Conservation (phyloP, 73 alveolate genomes). For the Uronychia setigera region DNA sequence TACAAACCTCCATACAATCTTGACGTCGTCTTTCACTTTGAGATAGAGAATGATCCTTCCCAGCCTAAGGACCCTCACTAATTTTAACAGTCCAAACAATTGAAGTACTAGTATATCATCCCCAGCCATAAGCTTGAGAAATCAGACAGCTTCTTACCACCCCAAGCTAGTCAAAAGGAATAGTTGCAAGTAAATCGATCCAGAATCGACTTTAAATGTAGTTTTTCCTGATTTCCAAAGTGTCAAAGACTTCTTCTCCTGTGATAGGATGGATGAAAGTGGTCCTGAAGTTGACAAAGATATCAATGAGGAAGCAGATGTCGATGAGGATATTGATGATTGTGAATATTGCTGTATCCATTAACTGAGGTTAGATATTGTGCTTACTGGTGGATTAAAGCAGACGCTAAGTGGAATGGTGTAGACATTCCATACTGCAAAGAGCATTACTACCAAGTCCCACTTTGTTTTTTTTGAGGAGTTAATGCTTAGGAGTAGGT, state of each 20-base stretch:
- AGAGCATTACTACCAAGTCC: constrained; percentile 66
- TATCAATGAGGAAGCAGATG: constrained; percentile 45
- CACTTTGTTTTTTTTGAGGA: constrained; percentile 68
- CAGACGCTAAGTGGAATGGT: constrained; percentile 60
- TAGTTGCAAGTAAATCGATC: constrained; percentile 58
- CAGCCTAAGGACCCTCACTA: constrained; percentile 49
- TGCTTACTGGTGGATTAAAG: constrained; percentile 15
- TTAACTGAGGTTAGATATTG: constrained; percentile 8
- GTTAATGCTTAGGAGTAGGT: constrained; percentile 18
- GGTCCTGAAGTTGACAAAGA: constrained; percentile 46
- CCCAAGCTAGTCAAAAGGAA: constrained; percentile 41
- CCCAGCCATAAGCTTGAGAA: neutral
- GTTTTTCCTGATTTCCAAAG: constrained; percentile 29
- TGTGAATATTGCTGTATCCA: neutral
- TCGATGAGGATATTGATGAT: constrained; percentile 30
- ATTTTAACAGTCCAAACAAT: constrained; percentile 35
- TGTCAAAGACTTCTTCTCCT: constrained; percentile 39
- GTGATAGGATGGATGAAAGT: constrained; percentile 21
- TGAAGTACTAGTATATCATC: neutral
- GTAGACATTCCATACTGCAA: constrained; percentile 53
- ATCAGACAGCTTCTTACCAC: neutral
- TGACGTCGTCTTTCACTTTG: constrained; percentile 35
- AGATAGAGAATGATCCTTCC: constrained; percentile 20
- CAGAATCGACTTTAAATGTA: constrained; percentile 42
- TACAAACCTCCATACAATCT: neutral